A percentile compares a stretch with the other conserved stretches of the same genome.
Conservation (phyloP, 2,329 filamentous ascomycete species). For the Paramyrothecium sp. region DNA sequence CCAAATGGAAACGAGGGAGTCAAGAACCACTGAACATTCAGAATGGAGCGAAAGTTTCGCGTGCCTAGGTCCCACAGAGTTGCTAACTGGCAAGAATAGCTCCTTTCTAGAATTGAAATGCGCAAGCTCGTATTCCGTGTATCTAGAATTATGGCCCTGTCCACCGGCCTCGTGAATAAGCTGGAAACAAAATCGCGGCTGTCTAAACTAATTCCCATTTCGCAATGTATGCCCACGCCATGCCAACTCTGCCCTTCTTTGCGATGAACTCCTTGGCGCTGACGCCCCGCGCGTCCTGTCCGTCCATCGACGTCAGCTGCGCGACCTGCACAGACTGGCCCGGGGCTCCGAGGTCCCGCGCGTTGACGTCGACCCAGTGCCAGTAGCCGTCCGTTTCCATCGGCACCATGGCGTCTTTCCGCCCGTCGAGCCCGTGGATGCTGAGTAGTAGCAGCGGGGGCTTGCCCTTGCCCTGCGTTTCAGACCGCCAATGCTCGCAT, state of each 20-base stretch:
- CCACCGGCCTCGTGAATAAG: slow-evolving; percentile 1
- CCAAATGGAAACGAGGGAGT: too few relatives aligned
- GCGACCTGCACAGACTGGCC: slow-evolving; percentile 68
- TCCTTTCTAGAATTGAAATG: too few relatives aligned
- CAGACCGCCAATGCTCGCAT: slow-evolving; percentile 82
- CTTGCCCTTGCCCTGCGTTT: slow-evolving; percentile 63
- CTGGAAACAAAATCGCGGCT: not conserved
- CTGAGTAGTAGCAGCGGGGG: slow-evolving; percentile 69
- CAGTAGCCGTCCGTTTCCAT: slow-evolving; percentile 76
- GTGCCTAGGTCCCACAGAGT: too few relatives aligned
- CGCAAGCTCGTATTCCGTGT: too few relatives aligned
- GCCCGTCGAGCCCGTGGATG: slow-evolving; percentile 64
- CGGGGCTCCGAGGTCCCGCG: slow-evolving; percentile 62
- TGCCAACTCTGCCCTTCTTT: slow-evolving; percentile 42
- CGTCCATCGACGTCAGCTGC: slow-evolving; percentile 53
- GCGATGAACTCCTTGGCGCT: slow-evolving; percentile 44
- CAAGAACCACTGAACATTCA: too few relatives aligned
- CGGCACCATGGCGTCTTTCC: slow-evolving; percentile 65
- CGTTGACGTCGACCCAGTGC: slow-evolving; percentile 78
- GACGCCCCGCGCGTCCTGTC: slow-evolving; percentile 45
- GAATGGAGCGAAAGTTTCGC: too few relatives aligned
- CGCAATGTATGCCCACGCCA: slow-evolving; percentile 42
- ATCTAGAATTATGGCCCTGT: too few relatives aligned
- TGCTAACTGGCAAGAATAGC: too few relatives aligned
- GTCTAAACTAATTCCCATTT: slow-evolving; percentile 48